Conservation (phyloP, 192 early-diverging fungal genomes). For the Backusella parvicylindrica region DNA sequence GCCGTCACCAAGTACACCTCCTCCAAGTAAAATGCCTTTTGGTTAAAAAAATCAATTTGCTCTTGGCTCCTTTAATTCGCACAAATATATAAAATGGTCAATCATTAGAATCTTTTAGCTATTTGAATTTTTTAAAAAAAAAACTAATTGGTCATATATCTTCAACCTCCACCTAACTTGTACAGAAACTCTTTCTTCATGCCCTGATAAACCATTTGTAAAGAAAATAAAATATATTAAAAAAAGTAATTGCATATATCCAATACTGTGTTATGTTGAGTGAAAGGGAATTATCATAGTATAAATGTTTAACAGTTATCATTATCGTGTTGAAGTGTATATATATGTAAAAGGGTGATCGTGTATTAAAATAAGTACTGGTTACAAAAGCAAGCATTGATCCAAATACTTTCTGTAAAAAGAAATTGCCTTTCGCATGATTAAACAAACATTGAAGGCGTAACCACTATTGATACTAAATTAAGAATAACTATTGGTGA, state of each 20-base stretch:
- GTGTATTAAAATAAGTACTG: too few species aligned
- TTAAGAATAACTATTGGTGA: neutral
- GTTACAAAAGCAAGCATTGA: too few species aligned
- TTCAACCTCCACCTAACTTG: neutral
- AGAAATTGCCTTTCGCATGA: neutral
- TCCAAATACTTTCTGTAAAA: too few species aligned
- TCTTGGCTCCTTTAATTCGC: neutral
- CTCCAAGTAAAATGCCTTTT: slow-evolving; percentile 67
- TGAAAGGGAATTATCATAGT: neutral
- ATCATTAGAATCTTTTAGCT: neutral
- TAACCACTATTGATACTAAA: neutral
- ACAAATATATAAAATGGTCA: neutral
- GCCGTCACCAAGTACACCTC: slow-evolving; percentile 96
- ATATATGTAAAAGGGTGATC: too few species aligned
- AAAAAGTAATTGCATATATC: neutral
- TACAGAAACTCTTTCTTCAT: slow-evolving; percentile 2
- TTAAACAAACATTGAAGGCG: neutral
- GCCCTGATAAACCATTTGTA: slow-evolving; percentile 2
- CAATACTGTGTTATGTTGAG: neutral
- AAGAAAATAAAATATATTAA: neutral
- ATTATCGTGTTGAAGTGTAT: too few species aligned
- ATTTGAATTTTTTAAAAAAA: neutral
- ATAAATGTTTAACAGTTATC: neutral
- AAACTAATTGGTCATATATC: neutral
- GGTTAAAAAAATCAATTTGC: neutral